A percentile compares a stretch with the other conserved stretches of the same genome.
These are phyloP conservation scores for Epichloe bromicola DNA, from an alignment of 2,329 filamentous ascomycete species.

Conservation along the genomic window DNA sequence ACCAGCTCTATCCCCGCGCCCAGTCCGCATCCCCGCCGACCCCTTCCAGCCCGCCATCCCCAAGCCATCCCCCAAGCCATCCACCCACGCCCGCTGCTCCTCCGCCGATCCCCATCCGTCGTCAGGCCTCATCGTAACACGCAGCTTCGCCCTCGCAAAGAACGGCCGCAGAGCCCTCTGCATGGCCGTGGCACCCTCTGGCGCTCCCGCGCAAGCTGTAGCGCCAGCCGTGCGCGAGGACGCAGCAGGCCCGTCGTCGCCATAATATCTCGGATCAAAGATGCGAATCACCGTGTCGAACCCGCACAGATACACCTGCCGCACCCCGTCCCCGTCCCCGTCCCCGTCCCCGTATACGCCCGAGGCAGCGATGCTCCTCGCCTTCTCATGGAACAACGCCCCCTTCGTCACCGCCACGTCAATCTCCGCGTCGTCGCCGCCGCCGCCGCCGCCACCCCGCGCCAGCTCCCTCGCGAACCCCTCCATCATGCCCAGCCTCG, in stretches of 20 bases:
- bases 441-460: neutral
- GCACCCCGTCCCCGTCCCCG: too few species aligned
- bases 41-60: slow-evolving; percentile 30
- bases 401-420: slow-evolving; percentile 60
- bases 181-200: slow-evolving; percentile 19
- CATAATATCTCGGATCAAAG: slow-evolving; percentile 61
- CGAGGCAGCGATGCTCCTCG: slow-evolving; percentile 37
- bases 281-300: slow-evolving; percentile 67
- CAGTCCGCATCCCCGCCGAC: slow-evolving; percentile 48
- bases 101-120: slow-evolving; percentile 42
- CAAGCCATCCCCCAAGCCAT: slow-evolving; percentile 34
- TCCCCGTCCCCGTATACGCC: slow-evolving; percentile 19
- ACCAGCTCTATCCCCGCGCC: slow-evolving; percentile 49
- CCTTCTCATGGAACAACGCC: slow-evolving; percentile 66
- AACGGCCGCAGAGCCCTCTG: slow-evolving; percentile 47
- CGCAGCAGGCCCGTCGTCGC: neutral
- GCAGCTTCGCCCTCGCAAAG: slow-evolving; percentile 46
- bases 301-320: slow-evolving; percentile 58
- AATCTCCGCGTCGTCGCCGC: slow-evolving; percentile 20
- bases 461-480: slow-evolving; percentile 47
- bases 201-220: too few species aligned
- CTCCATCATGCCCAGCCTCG: slow-evolving; percentile 60
- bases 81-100: slow-evolving; percentile 37
- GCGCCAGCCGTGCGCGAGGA: too few species aligned
- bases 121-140: slow-evolving; percentile 50